phyloP scores from a whole-genome alignment of 768 basidiomycete species.

The Lyophyllum atratum region DNA sequence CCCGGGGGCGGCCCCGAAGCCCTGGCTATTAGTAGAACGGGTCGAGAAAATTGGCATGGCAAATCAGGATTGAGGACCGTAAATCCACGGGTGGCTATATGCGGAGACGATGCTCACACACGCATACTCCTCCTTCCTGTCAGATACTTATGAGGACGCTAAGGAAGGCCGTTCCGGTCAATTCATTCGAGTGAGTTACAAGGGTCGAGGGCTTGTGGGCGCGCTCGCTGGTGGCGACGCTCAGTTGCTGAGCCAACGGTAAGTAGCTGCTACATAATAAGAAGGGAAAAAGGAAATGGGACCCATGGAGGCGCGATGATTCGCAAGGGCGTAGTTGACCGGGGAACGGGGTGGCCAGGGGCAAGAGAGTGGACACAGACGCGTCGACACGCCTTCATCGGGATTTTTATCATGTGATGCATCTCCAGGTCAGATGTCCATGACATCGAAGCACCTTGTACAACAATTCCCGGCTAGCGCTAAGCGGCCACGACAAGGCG shows the following conservation, averaged over 20 bases:
- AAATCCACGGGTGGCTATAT: neutral
- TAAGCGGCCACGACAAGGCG: neutral
- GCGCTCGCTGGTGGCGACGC: neutral
- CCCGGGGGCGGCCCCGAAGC: conserved; percentile 6
- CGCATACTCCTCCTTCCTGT: neutral
- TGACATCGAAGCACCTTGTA: conserved; percentile 11
- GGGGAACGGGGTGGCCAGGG: conserved; percentile 7
- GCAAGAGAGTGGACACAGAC: conserved; percentile 1
- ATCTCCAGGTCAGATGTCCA: conserved; percentile 9
- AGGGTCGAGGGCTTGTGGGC: neutral
- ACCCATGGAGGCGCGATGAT: neutral
- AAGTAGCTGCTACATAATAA: neutral
- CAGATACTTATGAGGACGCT: neutral
- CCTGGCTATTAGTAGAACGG: conserved; percentile 3
- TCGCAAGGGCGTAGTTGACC: conserved; percentile 6
- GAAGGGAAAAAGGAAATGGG: neutral
- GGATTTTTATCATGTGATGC: conserved; percentile 13
- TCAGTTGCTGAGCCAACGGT: conserved; percentile 1
- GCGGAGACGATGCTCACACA: neutral
- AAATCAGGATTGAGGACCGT: neutral
- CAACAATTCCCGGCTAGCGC: neutral
- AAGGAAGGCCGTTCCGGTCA: neutral
- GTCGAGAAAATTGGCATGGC: neutral
- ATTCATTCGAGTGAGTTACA: neutral
- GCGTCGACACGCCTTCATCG: conserved; percentile 18